Percentiles rank a stretch among this genome's conserved stretches.
phyloP scores from a whole-genome alignment of 495 filamentous ascomycete species.

The Parathielavia appendiculata region DNA sequence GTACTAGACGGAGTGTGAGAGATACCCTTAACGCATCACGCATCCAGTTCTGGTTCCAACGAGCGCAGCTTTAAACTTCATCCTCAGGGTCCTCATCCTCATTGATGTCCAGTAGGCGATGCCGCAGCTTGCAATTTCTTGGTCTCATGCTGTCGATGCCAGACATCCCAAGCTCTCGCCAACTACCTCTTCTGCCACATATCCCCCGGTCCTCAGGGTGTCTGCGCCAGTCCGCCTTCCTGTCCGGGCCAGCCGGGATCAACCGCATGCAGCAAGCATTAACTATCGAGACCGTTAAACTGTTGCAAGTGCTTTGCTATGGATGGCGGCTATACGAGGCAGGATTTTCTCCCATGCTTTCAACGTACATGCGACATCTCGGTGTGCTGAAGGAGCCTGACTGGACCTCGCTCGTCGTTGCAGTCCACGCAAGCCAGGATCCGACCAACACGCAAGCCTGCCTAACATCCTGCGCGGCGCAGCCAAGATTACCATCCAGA shows the following conservation, averaged over 20 bases:
- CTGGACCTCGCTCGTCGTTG: not conserved
- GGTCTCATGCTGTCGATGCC: too few species aligned
- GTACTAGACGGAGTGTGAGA: too few species aligned
- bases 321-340: not conserved
- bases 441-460: not conserved
- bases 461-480: not conserved
- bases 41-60: too few species aligned
- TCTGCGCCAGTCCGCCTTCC: not conserved
- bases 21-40: too few species aligned
- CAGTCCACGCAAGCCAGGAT: not conserved
- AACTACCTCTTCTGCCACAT: too few species aligned
- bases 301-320: not conserved
- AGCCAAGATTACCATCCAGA: not conserved
- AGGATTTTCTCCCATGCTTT: not conserved
- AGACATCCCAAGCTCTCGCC: too few species aligned
- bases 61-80: too few species aligned
- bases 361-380: not conserved
- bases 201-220: too few species aligned
- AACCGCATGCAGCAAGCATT: conserved; percentile 1
- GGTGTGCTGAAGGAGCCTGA: not conserved
- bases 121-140: too few species aligned
- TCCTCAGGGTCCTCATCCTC: too few species aligned
- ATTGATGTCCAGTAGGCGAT: too few species aligned
- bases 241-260: not conserved
- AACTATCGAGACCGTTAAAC: not conserved